Evolutionary conservation across 805 yeast species (phyloP), one percentile per base, ranked within the genome.

Genomic region (Candida xyloterini): DNA sequence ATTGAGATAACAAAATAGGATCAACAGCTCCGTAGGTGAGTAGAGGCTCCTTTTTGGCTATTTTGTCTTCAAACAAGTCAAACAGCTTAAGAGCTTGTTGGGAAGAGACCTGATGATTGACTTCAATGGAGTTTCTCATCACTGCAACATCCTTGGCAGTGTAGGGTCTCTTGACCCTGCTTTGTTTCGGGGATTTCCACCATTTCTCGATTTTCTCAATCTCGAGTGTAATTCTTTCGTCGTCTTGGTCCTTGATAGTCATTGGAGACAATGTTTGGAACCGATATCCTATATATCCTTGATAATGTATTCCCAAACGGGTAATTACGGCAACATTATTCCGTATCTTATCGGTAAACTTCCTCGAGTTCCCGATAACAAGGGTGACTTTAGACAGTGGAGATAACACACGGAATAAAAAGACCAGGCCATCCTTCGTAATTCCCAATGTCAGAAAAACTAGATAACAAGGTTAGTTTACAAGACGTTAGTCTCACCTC

Each of bases 1-100:
- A 62, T 52, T 79, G 83, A 4, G 81, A 56, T 70, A 78, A 73
- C 47, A 78, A 80, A n/a, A 77, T 76, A 2, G 85, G 84, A 46
- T 79, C 85, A 27, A 76, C 70, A 1, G 77, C 72, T 3, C 85
- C 84, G 30, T 78, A 55, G 1, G 82, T 78, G 50, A 74, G 77
- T 27, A 76, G 68, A 0, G 85, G 84, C 36, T 58, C 56, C 18
- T 65, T 60, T 22, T 70, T 63, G n/a, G 59, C 50, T 30, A 68
- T 63, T 16, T 76, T 63, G 23, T 60, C 59, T 11, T 69, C 59
- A 16, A 79, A 51, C 27, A 76, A 50, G 25, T 63, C 57, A 57
- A 71, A 76, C 29, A 79, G 61, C 47, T 75, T 73, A 33, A 45
- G 10, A 33, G 65, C 65, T 7, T 81, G 78, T 55, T 76, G 82